Evolutionary conservation across 2,329 filamentous ascomycete genomes (phyloP), one percentile per base, ranked within the genome.

Genomic region (Cytospora piceicola): DNA sequence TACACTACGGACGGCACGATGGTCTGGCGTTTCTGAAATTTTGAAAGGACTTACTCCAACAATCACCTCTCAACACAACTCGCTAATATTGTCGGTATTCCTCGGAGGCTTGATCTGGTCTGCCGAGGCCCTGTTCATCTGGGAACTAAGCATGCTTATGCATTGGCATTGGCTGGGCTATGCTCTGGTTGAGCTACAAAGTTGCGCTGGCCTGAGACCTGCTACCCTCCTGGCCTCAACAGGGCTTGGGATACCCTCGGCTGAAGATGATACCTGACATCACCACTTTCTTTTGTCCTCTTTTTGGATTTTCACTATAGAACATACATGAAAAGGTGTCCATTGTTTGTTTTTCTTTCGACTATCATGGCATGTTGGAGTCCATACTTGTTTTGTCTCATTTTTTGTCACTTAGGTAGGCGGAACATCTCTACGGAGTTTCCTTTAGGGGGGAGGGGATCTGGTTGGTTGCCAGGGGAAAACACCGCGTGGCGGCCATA

Each of bases 291-390:
- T 49, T 9, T 24, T 49, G n/a, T 49, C 20, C 20, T 49, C n/a
- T 22, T 12, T 22, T 49, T 14, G 42, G 42, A 46, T 7, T n/a
- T 49, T 49, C n/a, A n/a, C 42, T 24, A 49, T 49, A 49, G 46
- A 49, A 22, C 46, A 49, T 49, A 49, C 46, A 49, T 49, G 46
- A 49, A 22, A 49, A 49, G 46, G 46, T 24, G 22, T 22, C 46
- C 46, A 24, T 49, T 49, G n/a, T 49, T 46, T 46, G n/a, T n/a
- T 8, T 24, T 11, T 49, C 14, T 24, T 6, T 36, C 34, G 15
- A 24, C n/a, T 17, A n/a, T 51, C 52, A 63, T 63, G 60, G 60
- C 60, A 63, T 63, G 53, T 63, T 57, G 53, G 60, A 53, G 60
- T 63, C 56, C n/a, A 20, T 17, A 24, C 15, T 61, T 51, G 6